Evolutionary conservation across 345 rosid species (phyloP).

Genomic region (Laguncularia racemosa): DNA sequence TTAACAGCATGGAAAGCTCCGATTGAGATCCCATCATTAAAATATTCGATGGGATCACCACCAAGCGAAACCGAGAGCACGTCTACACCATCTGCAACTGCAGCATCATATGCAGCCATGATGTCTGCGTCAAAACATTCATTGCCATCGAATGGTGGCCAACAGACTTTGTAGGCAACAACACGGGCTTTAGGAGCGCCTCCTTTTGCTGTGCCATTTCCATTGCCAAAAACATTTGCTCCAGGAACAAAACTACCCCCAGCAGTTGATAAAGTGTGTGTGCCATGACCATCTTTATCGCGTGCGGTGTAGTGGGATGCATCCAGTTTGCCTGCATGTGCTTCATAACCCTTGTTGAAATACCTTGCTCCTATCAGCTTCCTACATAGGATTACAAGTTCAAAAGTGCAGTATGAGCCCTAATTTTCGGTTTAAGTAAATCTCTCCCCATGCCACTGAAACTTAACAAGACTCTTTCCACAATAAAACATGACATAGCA

Average conservation of each 20-base stretch:
- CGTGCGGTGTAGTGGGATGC: too few relatives aligned
- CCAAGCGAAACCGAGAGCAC: slow-evolving; percentile 3
- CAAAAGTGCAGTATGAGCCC: too few relatives aligned
- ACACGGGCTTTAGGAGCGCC: neutral
- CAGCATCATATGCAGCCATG: neutral
- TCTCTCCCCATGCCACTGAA: too few relatives aligned
- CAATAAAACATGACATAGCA: too few relatives aligned
- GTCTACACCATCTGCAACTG: slow-evolving; percentile 5
- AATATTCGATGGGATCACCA: neutral
- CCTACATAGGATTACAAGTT: slow-evolving; percentile 18
- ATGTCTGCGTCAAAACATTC: neutral
- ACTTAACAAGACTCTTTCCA: too few relatives aligned
- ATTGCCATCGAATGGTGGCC: neutral
- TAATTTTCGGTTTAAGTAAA: too few relatives aligned
- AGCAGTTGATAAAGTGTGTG: neutral
- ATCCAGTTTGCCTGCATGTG: too few relatives aligned
- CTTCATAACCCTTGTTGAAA: too few relatives aligned
- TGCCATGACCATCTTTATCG: neutral
- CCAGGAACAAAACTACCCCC: neutral
- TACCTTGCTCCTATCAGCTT: too few relatives aligned
- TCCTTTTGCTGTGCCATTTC: neutral
- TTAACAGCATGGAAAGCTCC: slow-evolving; percentile 3
- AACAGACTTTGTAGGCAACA: neutral
- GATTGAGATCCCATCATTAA: neutral
- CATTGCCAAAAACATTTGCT: neutral